Evolutionary conservation across 1,284 basidiomycete genomes (phyloP).

Genomic region (Leccinum pachyderme): DNA sequence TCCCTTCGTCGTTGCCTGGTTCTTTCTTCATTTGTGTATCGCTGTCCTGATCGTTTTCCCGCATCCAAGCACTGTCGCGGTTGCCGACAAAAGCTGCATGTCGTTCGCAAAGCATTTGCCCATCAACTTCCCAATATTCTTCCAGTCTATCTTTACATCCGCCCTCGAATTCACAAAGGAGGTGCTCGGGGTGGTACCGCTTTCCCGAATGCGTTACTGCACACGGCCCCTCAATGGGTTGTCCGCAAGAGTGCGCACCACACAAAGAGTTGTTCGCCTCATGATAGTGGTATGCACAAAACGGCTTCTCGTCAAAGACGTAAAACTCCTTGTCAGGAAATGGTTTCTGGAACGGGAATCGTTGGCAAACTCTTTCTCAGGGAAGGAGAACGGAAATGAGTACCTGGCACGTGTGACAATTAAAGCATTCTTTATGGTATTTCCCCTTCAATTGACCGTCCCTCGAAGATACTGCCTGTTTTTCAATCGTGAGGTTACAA

Average conservation of each 20-base stretch:
- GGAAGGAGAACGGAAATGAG: conserved; percentile 21
- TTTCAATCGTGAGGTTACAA: conserved; percentile 82
- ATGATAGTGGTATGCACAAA: conserved; percentile 88
- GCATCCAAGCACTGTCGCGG: conserved; percentile 16
- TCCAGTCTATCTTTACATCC: conserved; percentile 61
- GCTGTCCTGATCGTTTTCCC: conserved; percentile 14
- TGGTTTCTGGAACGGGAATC: conserved; percentile 54
- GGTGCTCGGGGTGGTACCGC: conserved; percentile 83
- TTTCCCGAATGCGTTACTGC: conserved; percentile 76
- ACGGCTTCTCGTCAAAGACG: conserved; percentile 82
- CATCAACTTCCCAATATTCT: conserved; percentile 87
- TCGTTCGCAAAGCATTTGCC: conserved; percentile 76
- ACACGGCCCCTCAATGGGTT: conserved; percentile 89
- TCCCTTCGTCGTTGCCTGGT: conserved; percentile 37
- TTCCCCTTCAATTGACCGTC: conserved; percentile 93
- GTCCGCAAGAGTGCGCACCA: conserved; percentile 70
- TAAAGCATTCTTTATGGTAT: conserved; percentile 88
- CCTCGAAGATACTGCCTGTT: conserved; percentile 83
- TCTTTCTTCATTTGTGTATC: conserved; percentile 26
- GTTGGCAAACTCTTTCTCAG: conserved; percentile 4
- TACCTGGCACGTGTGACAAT: conserved; percentile 78
- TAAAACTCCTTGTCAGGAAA: conserved; percentile 90
- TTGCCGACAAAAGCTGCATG: conserved; percentile 48
- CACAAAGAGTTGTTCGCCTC: conserved; percentile 86
- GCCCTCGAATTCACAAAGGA: conserved; percentile 63